Conservation (phyloP, 768 basidiomycete species). For the Dendrothele bispora region DNA sequence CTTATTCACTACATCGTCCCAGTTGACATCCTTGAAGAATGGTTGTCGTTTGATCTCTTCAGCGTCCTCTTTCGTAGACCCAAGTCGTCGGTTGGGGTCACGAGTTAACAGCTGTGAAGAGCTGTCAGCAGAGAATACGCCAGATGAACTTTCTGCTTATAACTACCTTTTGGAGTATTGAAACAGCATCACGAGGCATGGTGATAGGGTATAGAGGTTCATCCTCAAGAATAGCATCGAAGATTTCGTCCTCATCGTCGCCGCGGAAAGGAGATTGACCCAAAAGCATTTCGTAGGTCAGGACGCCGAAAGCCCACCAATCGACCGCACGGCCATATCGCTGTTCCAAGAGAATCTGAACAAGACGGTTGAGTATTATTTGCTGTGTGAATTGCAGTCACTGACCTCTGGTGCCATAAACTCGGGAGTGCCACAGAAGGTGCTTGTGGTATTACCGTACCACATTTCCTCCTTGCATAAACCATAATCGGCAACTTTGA, state of each 20-base stretch:
- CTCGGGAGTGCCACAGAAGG: constrained; percentile 99
- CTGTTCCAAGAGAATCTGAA: constrained; percentile 96
- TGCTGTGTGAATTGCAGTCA: not conserved
- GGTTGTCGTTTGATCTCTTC: constrained; percentile 97
- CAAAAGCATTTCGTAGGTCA: constrained; percentile 98
- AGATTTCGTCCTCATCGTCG: constrained; percentile 99
- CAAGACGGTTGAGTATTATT: constrained; percentile 5
- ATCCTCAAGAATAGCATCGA: constrained; percentile 98
- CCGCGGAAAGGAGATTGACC: constrained; percentile 99
- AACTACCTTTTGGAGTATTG: constrained; percentile 87
- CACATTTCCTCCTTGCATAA: constrained; percentile 99
- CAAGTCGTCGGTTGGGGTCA: constrained; percentile 87
- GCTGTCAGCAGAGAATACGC: constrained; percentile 8
- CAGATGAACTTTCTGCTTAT: not conserved
- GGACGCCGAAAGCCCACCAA: constrained; percentile 99
- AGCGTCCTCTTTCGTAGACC: constrained; percentile 89
- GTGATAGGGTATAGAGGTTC: constrained; percentile 98
- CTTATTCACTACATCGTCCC: constrained; percentile 96
- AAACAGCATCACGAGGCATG: constrained; percentile 97
- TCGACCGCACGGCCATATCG: constrained; percentile 98
- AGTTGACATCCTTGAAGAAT: constrained; percentile 98
- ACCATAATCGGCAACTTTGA: constrained; percentile 99
- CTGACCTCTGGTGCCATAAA: constrained; percentile 99
- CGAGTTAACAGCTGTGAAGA: constrained; percentile 77
- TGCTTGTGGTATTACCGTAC: constrained; percentile 93